Base-by-base conservation (phyloP, 331 rosid genomes). In the Pyrus hybrid region DNA sequence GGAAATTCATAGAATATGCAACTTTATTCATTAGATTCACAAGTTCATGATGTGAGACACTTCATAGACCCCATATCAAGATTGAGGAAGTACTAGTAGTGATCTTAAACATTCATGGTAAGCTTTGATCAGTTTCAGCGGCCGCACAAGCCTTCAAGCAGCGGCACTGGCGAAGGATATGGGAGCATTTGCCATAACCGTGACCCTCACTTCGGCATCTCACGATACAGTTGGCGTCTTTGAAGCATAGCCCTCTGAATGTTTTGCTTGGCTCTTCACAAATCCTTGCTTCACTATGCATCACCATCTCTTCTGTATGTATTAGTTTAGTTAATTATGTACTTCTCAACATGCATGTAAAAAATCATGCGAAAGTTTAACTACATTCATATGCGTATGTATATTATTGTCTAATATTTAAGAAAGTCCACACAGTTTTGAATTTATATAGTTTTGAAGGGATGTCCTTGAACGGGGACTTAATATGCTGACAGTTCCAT, bases 131-230 rank as follows among this genome's bases (percentile, higher is more conserved):
- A 49, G 62, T 54, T 54, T 54, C 60, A 17, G n/a, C 60, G 10
- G 2, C 60, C 63, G 11, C 51, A 20, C 76, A 71, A 33, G 66
- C 16, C 53, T 71, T 56, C 13, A 57, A 14, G 76, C 67, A 71
- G 14, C 6, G 2, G 76, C 76, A 71, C 2, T 2, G 66, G 6
- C 76, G 53, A n/a, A 56, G 67, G 66, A 71, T 11, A 56, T 30
- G 76, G 5, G 76, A 71, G 67, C 76, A 71, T 56, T 33, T 71
- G 54, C 67, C 76, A 9, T 13, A 57, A 33, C 54, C 66, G 30
- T 56, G 16, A 57, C 76, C 76, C 65, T 71, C 76, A 33, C 23
- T 35, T 32, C 30, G 54, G 54, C 76, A 72, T 72, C 22, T 72
- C 22, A 72, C 67, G 14, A 72, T 21, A 47, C 67, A 72, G 76